These are phyloP conservation scores for Blastobotrys buckinghamii DNA, from an alignment of 1,139 yeast species.

Conservation along the genomic window DNA sequence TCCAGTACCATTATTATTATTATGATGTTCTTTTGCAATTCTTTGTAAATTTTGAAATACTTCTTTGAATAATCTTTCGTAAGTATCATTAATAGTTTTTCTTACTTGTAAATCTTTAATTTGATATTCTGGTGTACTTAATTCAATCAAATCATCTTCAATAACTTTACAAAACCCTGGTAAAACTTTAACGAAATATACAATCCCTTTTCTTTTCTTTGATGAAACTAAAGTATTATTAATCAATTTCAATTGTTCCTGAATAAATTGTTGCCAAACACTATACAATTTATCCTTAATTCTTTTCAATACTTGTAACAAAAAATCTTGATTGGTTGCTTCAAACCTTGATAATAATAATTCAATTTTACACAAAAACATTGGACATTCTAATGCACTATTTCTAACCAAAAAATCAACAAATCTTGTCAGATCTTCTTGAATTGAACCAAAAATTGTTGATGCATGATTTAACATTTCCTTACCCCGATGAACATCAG, in stretches of 20 bases:
- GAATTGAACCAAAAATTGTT: constrained; percentile 49
- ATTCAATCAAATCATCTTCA: constrained; percentile 26
- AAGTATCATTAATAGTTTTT: constrained; percentile 39
- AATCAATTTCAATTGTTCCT: constrained; percentile 48
- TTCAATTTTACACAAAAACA: constrained; percentile 40
- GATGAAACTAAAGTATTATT: constrained; percentile 46
- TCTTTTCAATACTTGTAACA: constrained; percentile 48
- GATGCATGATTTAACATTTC: constrained; percentile 49
- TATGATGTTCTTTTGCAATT: constrained; percentile 25
- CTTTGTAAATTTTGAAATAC: constrained; percentile 30
- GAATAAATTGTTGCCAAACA: constrained; percentile 57
- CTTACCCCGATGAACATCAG: constrained; percentile 50
- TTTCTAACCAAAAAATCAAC: constrained; percentile 32
- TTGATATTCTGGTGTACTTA: constrained; percentile 17
- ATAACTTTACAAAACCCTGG: constrained; percentile 40
- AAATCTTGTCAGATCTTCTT: constrained; percentile 40
- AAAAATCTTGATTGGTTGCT: constrained; percentile 61
- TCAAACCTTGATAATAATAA: constrained; percentile 35
- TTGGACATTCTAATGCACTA: constrained; percentile 40
- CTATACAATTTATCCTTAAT: constrained; percentile 46
- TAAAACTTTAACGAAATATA: constrained; percentile 41
- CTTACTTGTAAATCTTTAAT: constrained; percentile 29
- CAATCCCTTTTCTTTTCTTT: constrained; percentile 39
- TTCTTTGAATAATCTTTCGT: constrained; percentile 34
- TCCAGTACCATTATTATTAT: constrained; percentile 11